phyloP scores from a whole-genome alignment of 1,284 basidiomycete genomes.

The Somion occarium region DNA sequence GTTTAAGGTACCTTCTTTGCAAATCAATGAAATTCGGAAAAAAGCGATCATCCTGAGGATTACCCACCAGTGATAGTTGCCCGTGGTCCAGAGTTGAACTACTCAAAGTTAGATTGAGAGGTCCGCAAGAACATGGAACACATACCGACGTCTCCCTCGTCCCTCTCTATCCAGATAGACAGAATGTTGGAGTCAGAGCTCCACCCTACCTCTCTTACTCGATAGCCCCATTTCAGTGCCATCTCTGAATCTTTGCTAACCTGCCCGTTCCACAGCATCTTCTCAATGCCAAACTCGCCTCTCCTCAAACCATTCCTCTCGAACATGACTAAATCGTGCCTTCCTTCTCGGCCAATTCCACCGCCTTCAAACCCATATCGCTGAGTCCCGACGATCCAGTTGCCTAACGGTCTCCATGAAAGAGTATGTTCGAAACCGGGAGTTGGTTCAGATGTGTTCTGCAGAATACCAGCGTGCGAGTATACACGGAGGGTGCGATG shows the following conservation, averaged over 20 bases:
- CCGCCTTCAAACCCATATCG: constrained; percentile 66
- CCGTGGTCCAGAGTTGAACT: constrained; percentile 95
- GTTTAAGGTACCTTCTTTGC: constrained; percentile 78
- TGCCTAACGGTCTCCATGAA: constrained; percentile 89
- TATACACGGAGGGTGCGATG: constrained; percentile 75
- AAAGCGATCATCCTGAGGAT: constrained; percentile 6
- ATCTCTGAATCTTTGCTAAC: constrained; percentile 19
- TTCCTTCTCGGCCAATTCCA: constrained; percentile 60
- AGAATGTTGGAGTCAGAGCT: constrained; percentile 87
- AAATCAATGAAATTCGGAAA: constrained; percentile 4
- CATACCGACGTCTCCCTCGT: constrained; percentile 62
- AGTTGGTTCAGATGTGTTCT: constrained; percentile 83
- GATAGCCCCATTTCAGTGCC: constrained; percentile 49
- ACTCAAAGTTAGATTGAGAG: constrained; percentile 3
- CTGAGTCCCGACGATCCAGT: constrained; percentile 80
- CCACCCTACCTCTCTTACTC: constrained; percentile 79
- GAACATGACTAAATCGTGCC: constrained; percentile 92
- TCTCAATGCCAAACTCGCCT: constrained; percentile 80
- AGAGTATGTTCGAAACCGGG: constrained; percentile 78
- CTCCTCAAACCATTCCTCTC: constrained; percentile 93
- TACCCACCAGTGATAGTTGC: constrained; percentile 90
- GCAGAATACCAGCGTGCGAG: constrained; percentile 73
- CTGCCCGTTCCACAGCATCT: constrained; percentile 32
- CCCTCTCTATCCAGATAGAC: constrained; percentile 79
- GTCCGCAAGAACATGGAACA: background rate